Conservation (phyloP, 305 asterid species). For the Salvia sclarea region DNA sequence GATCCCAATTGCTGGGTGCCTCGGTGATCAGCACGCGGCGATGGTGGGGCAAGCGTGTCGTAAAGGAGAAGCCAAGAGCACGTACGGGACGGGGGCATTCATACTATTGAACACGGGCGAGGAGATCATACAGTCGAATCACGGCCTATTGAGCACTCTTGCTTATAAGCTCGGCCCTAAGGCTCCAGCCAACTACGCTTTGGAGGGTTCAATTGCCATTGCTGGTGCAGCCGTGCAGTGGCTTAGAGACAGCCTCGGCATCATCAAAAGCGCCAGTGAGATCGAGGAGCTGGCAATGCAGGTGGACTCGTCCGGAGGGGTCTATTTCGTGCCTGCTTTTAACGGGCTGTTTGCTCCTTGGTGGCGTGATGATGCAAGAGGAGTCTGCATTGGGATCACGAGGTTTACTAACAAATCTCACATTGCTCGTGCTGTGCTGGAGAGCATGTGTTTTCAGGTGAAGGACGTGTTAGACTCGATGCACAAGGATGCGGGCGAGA, state of each 20-base stretch:
- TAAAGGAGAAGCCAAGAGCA: constrained; percentile 94
- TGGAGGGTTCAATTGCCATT: constrained; percentile 97
- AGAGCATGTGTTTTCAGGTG: constrained; percentile 98
- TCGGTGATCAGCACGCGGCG: constrained; percentile 97
- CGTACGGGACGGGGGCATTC: constrained; percentile 93
- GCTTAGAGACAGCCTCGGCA: constrained; percentile 87
- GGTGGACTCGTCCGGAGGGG: constrained; percentile 82
- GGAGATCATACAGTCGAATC: constrained; percentile 58
- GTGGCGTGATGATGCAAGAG: constrained; percentile 99
- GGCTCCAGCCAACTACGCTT: constrained; percentile 80
- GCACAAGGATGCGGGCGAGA: constrained; percentile 84
- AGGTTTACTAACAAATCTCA: constrained; percentile 91
- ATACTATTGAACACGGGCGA: constrained; percentile 86
- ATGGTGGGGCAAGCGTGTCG: constrained; percentile 90
- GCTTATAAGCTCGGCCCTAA: constrained; percentile 87
- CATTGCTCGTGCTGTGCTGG: constrained; percentile 91
- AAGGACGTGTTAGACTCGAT: constrained; percentile 88
- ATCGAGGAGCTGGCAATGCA: constrained; percentile 74
- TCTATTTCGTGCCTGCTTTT: constrained; percentile 92
- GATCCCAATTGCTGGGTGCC: constrained; percentile 84
- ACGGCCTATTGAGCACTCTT: constrained; percentile 81
- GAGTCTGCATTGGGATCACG: constrained; percentile 84
- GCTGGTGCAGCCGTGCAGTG: constrained; percentile 99
- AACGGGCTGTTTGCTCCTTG: constrained; percentile 96
- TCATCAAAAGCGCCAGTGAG: constrained; percentile 73